A percentile compares a stretch with the other conserved stretches of the same genome.
Evolutionary conservation across 495 filamentous ascomycete species (phyloP).

Genomic region (Stereocaulon alpinum): DNA sequence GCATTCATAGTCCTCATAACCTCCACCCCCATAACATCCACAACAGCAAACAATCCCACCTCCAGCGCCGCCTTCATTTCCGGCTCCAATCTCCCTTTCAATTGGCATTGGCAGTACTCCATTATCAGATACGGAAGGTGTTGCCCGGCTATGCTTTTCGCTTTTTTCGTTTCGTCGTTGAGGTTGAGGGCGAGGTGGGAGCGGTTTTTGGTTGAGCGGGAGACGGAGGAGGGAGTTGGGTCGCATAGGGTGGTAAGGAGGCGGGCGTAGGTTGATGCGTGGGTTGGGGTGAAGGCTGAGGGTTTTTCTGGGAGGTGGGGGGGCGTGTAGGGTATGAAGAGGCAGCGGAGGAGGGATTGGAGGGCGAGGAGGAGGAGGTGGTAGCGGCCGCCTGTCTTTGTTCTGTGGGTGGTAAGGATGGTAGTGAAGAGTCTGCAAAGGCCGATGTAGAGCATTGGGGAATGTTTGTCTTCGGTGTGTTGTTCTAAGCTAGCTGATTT

Average conservation of each 20-base stretch:
- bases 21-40: constrained; percentile 59
- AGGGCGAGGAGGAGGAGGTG: constrained; percentile 57
- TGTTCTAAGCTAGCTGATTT: constrained; percentile 39
- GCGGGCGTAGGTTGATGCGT: constrained; percentile 56
- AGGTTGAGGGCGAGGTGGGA: constrained; percentile 45
- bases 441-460: constrained; percentile 47
- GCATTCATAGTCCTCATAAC: constrained; percentile 56
- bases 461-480: constrained; percentile 29
- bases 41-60: constrained; percentile 58
- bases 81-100: constrained; percentile 43
- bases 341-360: constrained; percentile 50
- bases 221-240: constrained; percentile 62
- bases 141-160: constrained; percentile 63
- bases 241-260: constrained; percentile 70
- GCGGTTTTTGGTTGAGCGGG: constrained; percentile 32
- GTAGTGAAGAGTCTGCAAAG: constrained; percentile 49
- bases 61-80: constrained; percentile 59
- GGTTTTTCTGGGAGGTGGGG: constrained; percentile 22
- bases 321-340: constrained; percentile 45
- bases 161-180: constrained; percentile 65
- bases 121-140: constrained; percentile 63
- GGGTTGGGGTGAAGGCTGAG: constrained; percentile 39
- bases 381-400: constrained; percentile 57
- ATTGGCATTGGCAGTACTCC: constrained; percentile 57
- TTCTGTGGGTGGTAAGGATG: constrained; percentile 49